Base-by-base conservation (phyloP, 2,329 filamentous ascomycete genomes). In the Calonectria honghensis region DNA sequence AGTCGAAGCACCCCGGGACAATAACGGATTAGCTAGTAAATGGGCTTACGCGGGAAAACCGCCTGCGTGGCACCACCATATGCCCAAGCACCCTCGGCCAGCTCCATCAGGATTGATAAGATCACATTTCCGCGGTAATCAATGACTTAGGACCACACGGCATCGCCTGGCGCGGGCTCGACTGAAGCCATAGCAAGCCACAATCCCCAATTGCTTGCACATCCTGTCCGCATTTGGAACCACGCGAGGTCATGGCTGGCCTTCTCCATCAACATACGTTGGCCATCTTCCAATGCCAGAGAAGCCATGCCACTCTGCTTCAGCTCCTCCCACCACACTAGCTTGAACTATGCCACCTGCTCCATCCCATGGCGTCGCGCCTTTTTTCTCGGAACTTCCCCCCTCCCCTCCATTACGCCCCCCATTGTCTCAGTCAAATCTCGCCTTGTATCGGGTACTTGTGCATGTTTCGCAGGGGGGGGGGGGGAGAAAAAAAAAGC, bases 131-230 rank as follows among this genome's bases (percentile, higher is more conserved):
- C 39, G 31, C 16, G 29, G 41, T 10, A 45, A n/a, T 45, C 18
- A 45, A 51, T 48, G 45, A 45, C 45, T 31, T 69, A 48, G 70
- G 50, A 63, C 68, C 70, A 76, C 54, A 37, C 52, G 37, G 54
- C 69, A 37, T 69, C 66, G 48, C 74, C 50, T 75, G 63, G 67
- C 54, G 66, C 66, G 76, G 67, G 51, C 73, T 79, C 65, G 77
- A 59, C 70, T 74, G 66, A 73, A 70, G 68, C 68, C 54, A 66
- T 45, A 24, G 37, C 67, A 79, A 80, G 77, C 77, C 75, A 75
- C 75, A 73, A 75, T 64, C 61, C 68, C 70, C 64, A 72, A 75
- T 35, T 37, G 63, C 24, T 54, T 72, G 72, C 65, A 69, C 66
- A 73, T 75, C 70, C 73, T 73, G 61, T 73, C 76, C 78, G 70